These are phyloP conservation scores for Quercus aquifolioides DNA, from an alignment of 306 rosid genomes.

Conservation along the genomic window DNA sequence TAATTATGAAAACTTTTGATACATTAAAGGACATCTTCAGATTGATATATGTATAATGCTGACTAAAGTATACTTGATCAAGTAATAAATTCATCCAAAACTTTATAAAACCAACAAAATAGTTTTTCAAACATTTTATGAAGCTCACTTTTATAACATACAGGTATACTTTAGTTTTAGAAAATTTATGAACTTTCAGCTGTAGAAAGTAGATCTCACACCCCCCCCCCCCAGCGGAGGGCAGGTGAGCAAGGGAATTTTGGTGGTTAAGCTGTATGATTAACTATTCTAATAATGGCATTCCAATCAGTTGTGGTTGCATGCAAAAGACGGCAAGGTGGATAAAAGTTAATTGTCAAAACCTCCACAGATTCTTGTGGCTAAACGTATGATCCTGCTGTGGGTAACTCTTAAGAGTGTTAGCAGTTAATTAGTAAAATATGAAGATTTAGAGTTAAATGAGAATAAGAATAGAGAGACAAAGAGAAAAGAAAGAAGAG, in stretches of 20 bases:
- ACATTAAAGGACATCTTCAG: not conserved
- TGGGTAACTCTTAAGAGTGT: not conserved
- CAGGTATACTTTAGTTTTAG: not conserved
- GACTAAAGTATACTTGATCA: too few relatives aligned
- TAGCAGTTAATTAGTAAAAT: too few relatives aligned
- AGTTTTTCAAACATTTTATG: too few relatives aligned
- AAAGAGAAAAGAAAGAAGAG: too few relatives aligned
- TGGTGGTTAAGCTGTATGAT: not conserved
- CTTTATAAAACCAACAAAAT: too few relatives aligned
- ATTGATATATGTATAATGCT: not conserved
- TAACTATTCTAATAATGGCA: not conserved
- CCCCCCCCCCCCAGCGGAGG: not conserved
- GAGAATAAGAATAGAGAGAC: too few relatives aligned
- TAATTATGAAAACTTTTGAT: too few relatives aligned
- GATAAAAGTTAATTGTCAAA: not conserved
- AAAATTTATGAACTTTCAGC: not conserved
- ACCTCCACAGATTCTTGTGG: too few relatives aligned
- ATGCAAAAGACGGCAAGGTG: not conserved
- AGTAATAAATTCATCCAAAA: too few relatives aligned
- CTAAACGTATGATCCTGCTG: not conserved
- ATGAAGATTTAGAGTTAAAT: too few relatives aligned
- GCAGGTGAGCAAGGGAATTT: not conserved
- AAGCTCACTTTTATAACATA: too few relatives aligned
- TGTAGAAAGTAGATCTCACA: not conserved
- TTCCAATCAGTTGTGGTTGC: not conserved